Evolutionary conservation across 2,329 filamentous ascomycete genomes (phyloP).

Genomic region (Exophiala sp.): DNA sequence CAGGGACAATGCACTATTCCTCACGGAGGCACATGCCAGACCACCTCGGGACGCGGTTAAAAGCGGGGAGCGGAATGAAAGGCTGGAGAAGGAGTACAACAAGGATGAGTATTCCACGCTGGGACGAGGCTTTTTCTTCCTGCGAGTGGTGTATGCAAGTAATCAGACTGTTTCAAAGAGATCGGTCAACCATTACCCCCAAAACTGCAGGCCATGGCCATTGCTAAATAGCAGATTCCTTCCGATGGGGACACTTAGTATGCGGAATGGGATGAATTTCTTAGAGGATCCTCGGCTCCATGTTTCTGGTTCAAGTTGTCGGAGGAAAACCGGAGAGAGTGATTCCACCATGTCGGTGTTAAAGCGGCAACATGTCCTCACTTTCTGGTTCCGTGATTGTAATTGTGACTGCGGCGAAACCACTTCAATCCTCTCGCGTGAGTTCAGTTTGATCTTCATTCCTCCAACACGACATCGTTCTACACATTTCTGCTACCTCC

Average conservation of each 20-base stretch:
- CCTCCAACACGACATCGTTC: not conserved
- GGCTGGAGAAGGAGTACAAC: not conserved
- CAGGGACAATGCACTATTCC: not conserved
- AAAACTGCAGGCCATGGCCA: not conserved
- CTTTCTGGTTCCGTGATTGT: not conserved
- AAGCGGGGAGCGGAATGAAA: conserved; percentile 1
- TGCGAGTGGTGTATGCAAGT: not conserved
- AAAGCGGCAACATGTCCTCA: not conserved
- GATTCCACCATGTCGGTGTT: not conserved
- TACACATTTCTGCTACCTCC: not conserved
- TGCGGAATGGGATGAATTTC: conserved; percentile 1
- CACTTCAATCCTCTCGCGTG: not conserved
- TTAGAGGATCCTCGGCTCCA: conserved; percentile 1
- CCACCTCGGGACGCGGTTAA: not conserved
- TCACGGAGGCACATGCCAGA: not conserved
- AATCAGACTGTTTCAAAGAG: not conserved
- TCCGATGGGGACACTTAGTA: not conserved
- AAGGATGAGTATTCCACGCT: not conserved
- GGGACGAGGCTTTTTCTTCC: not conserved
- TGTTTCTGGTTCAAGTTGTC: not conserved
- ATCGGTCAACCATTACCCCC: not conserved
- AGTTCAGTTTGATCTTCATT: not conserved
- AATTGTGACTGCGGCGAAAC: conserved; percentile 2
- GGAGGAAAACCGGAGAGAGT: not conserved
- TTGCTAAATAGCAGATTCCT: not conserved